These are phyloP conservation scores for Steccherinum ochraceum DNA, from an alignment of 768 basidiomycete species.

Conservation along the genomic window DNA sequence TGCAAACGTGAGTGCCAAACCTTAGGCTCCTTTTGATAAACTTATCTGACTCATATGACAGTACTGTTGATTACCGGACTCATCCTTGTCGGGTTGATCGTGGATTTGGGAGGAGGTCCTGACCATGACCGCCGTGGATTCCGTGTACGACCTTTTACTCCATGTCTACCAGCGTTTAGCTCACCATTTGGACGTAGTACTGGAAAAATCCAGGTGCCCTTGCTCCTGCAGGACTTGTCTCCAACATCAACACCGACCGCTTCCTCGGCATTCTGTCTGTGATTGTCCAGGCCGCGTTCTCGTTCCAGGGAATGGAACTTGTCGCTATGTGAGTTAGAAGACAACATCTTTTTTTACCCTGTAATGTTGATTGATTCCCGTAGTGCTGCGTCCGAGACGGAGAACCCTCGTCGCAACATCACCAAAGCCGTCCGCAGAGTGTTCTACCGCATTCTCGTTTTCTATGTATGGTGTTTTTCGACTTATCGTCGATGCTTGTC, in stretches of 20 bases:
- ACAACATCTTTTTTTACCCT: constrained; percentile 17
- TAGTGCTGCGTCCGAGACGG: constrained; percentile 71
- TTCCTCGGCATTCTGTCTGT: constrained; percentile 36
- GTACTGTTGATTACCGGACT: constrained; percentile 55
- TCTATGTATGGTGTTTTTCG: constrained; percentile 45
- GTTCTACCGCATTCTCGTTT: constrained; percentile 73
- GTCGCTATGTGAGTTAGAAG: constrained; percentile 49
- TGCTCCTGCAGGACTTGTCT: constrained; percentile 25
- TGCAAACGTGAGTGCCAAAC: constrained; percentile 61
- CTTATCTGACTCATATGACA: constrained; percentile 19
- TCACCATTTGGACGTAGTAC: constrained; percentile 30
- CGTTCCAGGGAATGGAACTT: constrained; percentile 72
- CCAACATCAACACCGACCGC: constrained; percentile 28
- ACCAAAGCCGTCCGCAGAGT: constrained; percentile 69
- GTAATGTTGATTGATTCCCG: too few species aligned
- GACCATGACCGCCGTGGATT: constrained; percentile 61
- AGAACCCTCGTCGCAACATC: constrained; percentile 75
- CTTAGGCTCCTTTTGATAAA: too few species aligned
- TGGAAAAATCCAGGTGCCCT: constrained; percentile 69
- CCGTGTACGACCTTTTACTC: constrained; percentile 33
- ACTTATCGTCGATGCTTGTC: not conserved
- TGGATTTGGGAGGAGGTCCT: constrained; percentile 81
- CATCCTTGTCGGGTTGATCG: constrained; percentile 55
- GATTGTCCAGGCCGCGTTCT: constrained; percentile 58
- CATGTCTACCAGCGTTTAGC: constrained; percentile 15